Evolutionary conservation across 148 eudicot species (phyloP).

Genomic region (Talinum fruticosum): DNA sequence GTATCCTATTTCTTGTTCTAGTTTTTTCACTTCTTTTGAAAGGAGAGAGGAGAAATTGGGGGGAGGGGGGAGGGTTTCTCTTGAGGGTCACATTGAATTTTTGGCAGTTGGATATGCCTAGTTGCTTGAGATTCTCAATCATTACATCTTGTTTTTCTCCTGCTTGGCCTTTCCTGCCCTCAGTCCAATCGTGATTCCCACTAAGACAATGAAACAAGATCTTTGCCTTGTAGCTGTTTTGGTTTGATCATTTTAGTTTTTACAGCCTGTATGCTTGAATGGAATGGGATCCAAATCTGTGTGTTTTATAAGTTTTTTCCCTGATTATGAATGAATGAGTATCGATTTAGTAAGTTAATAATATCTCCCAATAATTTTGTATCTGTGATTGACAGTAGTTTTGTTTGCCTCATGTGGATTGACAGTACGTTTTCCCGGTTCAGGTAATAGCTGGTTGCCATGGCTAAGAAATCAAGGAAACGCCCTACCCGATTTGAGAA

Average conservation of each 20-base stretch:
- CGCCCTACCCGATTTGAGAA: conserved; percentile 40
- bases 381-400: background rate
- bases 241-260: background rate
- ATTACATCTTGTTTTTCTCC: background rate
- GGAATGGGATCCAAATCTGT: background rate
- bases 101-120: background rate
- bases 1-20: background rate
- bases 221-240: background rate
- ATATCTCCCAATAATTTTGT: background rate
- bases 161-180: too few relatives aligned
- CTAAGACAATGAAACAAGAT: background rate
- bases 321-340: background rate
- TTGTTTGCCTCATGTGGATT: background rate
- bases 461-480: conserved; percentile 72
- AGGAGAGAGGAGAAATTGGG: too few relatives aligned
- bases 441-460: conserved; percentile 22
- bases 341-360: background rate
- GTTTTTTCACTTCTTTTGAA: background rate
- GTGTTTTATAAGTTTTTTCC: background rate
- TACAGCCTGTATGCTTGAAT: background rate
- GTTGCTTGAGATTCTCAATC: background rate
- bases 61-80: background rate
- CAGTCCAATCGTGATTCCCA: background rate
- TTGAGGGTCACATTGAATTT: background rate
- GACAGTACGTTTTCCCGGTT: conserved; percentile 8